These are phyloP conservation scores for Asterochloris erici DNA, from an alignment of 139 green algal genomes.

Conservation along the genomic window DNA sequence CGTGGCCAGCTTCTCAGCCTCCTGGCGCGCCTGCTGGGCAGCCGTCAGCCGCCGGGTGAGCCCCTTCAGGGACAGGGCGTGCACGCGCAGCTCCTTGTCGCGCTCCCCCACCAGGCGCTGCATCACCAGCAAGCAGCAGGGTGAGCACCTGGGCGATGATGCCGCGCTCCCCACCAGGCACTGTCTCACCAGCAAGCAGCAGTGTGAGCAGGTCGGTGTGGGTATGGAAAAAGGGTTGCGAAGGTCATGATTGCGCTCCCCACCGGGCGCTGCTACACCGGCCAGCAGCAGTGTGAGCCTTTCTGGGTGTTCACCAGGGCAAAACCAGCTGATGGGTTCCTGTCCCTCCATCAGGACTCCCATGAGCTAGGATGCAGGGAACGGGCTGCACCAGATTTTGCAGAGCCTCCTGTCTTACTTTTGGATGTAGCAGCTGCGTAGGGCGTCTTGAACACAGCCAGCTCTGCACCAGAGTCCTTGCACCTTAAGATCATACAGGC, in stretches of 20 bases:
- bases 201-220: neutral
- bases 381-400: no score
- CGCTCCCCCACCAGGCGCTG: slow-evolving; percentile 8
- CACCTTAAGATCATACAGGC: neutral
- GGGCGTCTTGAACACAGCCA: neutral
- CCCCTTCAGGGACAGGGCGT: slow-evolving; percentile 7
- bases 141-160: no score
- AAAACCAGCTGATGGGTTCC: no score
- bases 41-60: neutral
- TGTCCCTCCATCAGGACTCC: no score
- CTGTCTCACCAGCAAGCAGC: neutral
- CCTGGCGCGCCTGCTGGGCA: slow-evolving; percentile 7
- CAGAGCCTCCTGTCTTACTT: no score
- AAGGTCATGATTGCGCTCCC: neutral
- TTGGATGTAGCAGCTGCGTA: no score
- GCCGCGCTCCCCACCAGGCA: no score
- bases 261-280: neutral
- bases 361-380: no score
- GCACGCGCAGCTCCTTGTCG: slow-evolving; percentile 4
- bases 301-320: neutral
- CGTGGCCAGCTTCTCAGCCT: neutral
- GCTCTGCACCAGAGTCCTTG: neutral
- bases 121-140: neutral
- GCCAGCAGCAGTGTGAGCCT: neutral
- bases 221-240: neutral